Percentiles rank a stretch among this genome's conserved stretches.
Evolutionary conservation across 352 stramenopile species (phyloP).

Genomic region (Pythium angustatum): DNA sequence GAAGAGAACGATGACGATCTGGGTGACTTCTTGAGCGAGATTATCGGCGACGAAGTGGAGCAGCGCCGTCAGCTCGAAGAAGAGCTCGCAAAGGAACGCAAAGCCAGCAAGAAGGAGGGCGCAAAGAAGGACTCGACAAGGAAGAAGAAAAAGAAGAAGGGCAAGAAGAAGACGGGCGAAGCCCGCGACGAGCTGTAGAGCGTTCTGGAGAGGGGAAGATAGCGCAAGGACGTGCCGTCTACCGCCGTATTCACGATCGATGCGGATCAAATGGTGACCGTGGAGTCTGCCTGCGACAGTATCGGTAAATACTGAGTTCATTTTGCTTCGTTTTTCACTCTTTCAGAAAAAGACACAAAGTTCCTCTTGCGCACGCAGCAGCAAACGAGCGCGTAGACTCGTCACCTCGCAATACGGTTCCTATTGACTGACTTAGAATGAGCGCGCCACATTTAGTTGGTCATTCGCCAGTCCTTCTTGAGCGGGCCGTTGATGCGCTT

Average conservation of each 20-base stretch:
- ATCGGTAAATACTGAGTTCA: background rate
- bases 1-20: conserved; percentile 62
- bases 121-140: conserved; percentile 48
- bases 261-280: background rate
- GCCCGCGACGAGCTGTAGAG: conserved; percentile 54
- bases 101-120: conserved; percentile 37
- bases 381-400: no score
- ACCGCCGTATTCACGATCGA: background rate
- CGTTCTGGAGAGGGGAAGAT: background rate
- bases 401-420: no score
- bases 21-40: conserved; percentile 70
- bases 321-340: background rate
- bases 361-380: no score
- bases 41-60: conserved; percentile 66
- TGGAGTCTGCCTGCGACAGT: background rate
- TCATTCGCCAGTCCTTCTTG: conserved; percentile 70
- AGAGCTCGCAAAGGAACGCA: conserved; percentile 41
- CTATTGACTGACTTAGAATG: no score
- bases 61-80: conserved; percentile 57
- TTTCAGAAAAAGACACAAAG: no score
- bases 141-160: conserved; percentile 56
- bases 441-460: no score
- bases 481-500: conserved; percentile 80
- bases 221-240: background rate
- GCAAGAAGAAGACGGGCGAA: conserved; percentile 51